Base-by-base conservation (phyloP, 106 monocot species). In the Ottelia alismoides region DNA sequence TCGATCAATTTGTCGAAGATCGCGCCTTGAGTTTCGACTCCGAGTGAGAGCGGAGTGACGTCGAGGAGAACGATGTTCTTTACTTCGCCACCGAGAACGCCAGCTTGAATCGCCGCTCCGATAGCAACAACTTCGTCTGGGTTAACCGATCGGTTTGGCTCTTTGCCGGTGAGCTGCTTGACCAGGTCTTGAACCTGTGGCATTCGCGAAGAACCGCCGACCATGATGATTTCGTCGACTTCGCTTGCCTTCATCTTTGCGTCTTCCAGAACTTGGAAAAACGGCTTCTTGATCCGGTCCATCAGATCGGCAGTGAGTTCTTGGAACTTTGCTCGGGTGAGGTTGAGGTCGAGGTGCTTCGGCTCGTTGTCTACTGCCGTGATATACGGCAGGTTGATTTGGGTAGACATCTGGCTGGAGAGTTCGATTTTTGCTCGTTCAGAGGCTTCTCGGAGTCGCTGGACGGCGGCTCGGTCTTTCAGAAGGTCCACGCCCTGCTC, bases 241-340 rank as follows among this genome's bases (percentile, higher is more conserved):
- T 59, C 58, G 2, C n/a, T 18, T 22, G 7, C 22, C 17, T 27
- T 10, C n/a, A 57, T 20, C 30, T 28, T 44, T 6, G 58, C 58
- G 11, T 59, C 58, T 12, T 44, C 18, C 35, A 59, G 40, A 0
- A 30, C 32, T 20, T 59, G 27, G 3, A 25, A 22, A 7, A 40
- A 27, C 3, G 32, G 58, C 2, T 22, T 44, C 5, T 44, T 14
- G 19, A 59, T 27, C 25, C 44, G 12, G 16, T 59, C 79, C 29
- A 89, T 71, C 26, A 89, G 83, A 40, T 89, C 88, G 20, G 83
- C 83, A 43, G 79, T 83, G 23, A 89, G 55, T 65, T 89, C 88
- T 69, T 89, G 83, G 69, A 89, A 89, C 61, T 88, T 89, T 28
- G 74, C 88, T 53, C 88, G 78, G 12, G 88, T 74, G 21, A 89